Evolutionary conservation across 805 yeast genomes (phyloP).

Genomic region (Pichia exigua): DNA sequence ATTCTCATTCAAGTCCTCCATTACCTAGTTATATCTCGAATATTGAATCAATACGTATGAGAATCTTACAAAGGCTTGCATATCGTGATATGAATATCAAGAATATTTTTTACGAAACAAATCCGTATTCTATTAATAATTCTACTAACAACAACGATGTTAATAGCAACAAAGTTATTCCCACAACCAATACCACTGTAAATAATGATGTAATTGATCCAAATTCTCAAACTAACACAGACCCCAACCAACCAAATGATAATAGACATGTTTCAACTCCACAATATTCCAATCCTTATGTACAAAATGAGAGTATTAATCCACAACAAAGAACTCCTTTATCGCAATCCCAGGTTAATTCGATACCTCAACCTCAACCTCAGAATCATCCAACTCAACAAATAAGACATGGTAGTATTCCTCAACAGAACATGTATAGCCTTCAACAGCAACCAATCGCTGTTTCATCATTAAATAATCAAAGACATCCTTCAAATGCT

Average conservation of each 20-base stretch:
- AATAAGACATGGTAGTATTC: not conserved
- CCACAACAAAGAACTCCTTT: not conserved
- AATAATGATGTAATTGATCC: not conserved
- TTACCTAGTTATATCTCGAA: constrained; percentile 10
- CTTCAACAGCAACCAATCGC: constrained; percentile 3
- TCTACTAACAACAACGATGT: not conserved
- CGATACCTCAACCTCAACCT: not conserved
- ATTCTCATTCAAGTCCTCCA: constrained; percentile 5
- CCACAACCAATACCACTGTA: too few species aligned
- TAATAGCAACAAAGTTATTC: not conserved
- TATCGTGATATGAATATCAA: constrained; percentile 25
- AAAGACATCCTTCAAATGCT: constrained; percentile 16
- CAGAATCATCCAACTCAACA: not conserved
- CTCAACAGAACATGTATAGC: not conserved
- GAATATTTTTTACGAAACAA: constrained; percentile 13
- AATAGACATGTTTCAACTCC: not conserved
- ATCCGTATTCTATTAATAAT: not conserved
- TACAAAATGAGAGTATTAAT: not conserved
- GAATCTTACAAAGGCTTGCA: constrained; percentile 27
- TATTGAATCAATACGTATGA: constrained; percentile 22
- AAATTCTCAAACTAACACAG: not conserved
- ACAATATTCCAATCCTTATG: not conserved
- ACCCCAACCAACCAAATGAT: not conserved
- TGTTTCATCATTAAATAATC: constrained; percentile 8
- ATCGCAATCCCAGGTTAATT: not conserved